A percentile compares a stretch with the other conserved stretches of the same genome.
Evolutionary conservation across 768 basidiomycete species (phyloP).

Genomic region (Chalciporus sphaerocephalus): DNA sequence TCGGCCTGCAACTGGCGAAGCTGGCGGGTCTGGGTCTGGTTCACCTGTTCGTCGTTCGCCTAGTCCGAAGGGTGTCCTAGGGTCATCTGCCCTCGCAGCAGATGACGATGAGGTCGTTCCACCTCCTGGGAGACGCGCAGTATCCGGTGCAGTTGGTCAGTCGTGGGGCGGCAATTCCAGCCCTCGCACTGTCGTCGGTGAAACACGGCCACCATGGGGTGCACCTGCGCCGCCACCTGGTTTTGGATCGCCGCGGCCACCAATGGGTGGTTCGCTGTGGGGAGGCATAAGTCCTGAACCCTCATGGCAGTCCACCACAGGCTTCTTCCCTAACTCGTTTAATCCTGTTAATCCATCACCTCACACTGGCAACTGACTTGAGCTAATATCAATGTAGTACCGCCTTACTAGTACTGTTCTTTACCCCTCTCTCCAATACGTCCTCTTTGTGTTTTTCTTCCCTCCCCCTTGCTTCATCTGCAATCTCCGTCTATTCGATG

Average conservation of each 20-base stretch:
- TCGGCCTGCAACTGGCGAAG: constrained; percentile 34
- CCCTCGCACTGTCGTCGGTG: constrained; percentile 41
- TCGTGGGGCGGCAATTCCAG: constrained; percentile 46
- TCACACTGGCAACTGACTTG: constrained; percentile 30
- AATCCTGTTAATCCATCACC: constrained; percentile 46
- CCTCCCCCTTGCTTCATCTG: constrained; percentile 24
- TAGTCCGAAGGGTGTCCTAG: constrained; percentile 63
- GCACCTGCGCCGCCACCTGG: constrained; percentile 33
- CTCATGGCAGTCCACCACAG: constrained; percentile 48
- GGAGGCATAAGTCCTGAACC: constrained; percentile 36
- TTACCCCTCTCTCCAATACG: constrained; percentile 7
- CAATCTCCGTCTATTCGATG: constrained; percentile 16
- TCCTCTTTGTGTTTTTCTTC: constrained; percentile 5
- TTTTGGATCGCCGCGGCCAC: constrained; percentile 34
- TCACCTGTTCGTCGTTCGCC: constrained; percentile 51
- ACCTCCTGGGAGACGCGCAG: constrained; percentile 42
- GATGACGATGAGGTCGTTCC: constrained; percentile 78
- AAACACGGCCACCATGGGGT: constrained; percentile 46
- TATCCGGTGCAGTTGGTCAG: constrained; percentile 40
- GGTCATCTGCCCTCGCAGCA: constrained; percentile 72
- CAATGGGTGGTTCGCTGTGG: constrained; percentile 39
- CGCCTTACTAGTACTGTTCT: constrained; percentile 10
- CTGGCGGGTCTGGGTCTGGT: constrained; percentile 53
- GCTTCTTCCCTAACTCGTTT: constrained; percentile 47
- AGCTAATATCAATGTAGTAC: constrained; percentile 23